Evolutionary conservation across 2,329 filamentous ascomycete genomes (phyloP), one percentile per base, ranked within the genome.

Genomic region (Talaromyces amestolkiae): DNA sequence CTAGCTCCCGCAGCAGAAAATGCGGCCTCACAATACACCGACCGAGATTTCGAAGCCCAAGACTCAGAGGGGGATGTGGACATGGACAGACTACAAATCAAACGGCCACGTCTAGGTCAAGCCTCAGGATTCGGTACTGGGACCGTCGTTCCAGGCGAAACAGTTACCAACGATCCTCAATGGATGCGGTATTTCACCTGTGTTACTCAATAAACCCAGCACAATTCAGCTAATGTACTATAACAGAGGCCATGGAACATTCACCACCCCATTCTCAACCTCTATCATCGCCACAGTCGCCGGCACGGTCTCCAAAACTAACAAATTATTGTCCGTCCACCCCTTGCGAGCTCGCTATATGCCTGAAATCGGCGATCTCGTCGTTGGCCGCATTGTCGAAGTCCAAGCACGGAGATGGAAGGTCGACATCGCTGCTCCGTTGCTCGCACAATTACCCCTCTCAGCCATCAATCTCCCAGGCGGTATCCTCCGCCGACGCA

Each of bases 371-470:
- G 95, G 95, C 71, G 95, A 99, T 79, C 85, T 99, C 4, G 92
- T 99, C 2, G 89, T 99, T 15, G 95, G 95, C 43, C 88, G 95
- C 68, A 96, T 99, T 72, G 88, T 95, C 69, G 92, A 96, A 78
- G 95, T 99, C n/a, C 93, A 97, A 78, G 89, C 91, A 41, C 89
- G 89, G 77, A 88, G 94, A 61, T 99, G 95, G 95, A 92, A 91
- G 72, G 94, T 99, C 63, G 95, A 99, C 78, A 91, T 99, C 58
- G 91, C 92, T 60, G 92, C 92, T 27, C 89, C 92, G 0, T 87
- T 96, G 73, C 89, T 97, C 6, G 94, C 95, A 3, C 86, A 89
- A 56, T 84, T 99, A 10, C 92, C 93, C 19, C 87, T 99, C 51
- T 91, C 88, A 63, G 90, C 91, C 67, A 98, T 99, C 79, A 99